These are phyloP conservation scores for Heterococcus sp. DNA, from an alignment of 108 stramenopile species.

Conservation along the genomic window DNA sequence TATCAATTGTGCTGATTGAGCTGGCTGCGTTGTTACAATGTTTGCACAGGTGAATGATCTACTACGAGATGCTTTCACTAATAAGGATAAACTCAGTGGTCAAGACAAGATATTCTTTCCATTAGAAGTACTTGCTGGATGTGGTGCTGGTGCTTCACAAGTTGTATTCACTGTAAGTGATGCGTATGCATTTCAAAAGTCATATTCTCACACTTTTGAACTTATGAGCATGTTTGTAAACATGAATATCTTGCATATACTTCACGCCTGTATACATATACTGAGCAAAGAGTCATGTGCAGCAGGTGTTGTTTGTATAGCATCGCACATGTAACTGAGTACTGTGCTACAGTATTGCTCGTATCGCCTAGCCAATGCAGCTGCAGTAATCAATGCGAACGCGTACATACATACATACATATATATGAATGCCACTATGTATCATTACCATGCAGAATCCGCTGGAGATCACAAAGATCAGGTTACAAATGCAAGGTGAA, in stretches of 20 bases:
- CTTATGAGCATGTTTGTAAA: neutral
- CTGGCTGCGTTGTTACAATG: too few relatives aligned
- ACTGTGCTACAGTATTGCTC: neutral
- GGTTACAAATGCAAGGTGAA: constrained; percentile 51
- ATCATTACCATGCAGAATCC: constrained; percentile 13
- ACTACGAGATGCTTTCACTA: constrained; percentile 20
- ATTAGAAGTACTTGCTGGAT: constrained; percentile 45
- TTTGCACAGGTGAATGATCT: constrained; percentile 21
- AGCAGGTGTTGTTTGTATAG: too few relatives aligned
- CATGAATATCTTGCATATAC: neutral
- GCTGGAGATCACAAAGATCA: constrained; percentile 46
- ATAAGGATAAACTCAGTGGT: constrained; percentile 18
- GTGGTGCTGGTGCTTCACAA: constrained; percentile 37
- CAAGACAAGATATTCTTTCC: constrained; percentile 34
- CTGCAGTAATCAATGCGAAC: neutral
- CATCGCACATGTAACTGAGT: too few relatives aligned
- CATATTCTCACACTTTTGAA: neutral
- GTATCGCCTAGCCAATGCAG: neutral
- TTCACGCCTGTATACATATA: too few relatives aligned
- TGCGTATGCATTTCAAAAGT: neutral
- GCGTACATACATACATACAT: neutral
- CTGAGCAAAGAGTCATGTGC: too few relatives aligned
- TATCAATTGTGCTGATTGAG: too few relatives aligned
- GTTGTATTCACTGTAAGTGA: constrained; percentile 8
- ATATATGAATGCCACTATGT: neutral